phyloP scores from a whole-genome alignment of 257 asterid genomes.

The Solanum rostratum region DNA sequence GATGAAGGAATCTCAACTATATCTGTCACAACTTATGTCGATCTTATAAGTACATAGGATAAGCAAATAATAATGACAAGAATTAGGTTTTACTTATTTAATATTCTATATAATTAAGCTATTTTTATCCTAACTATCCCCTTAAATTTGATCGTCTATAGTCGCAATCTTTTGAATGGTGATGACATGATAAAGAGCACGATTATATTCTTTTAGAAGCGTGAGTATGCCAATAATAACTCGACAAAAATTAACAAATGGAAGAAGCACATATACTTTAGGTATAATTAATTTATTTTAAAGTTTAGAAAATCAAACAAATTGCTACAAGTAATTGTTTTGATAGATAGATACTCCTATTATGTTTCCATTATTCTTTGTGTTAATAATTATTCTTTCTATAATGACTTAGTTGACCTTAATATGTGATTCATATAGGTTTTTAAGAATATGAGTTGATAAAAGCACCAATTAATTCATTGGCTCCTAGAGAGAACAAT shows the following conservation, averaged over 20 bases:
- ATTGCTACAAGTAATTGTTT: not conserved
- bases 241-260: not conserved
- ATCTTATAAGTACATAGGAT: not conserved
- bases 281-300: not conserved
- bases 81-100: not conserved
- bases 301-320: not conserved
- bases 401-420: not conserved
- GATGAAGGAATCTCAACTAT: not conserved
- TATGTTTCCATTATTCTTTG: not conserved
- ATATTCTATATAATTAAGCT: not conserved
- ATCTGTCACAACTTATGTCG: not conserved
- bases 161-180: not conserved
- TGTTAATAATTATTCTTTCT: not conserved
- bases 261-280: not conserved
- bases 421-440: not conserved
- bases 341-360: not conserved
- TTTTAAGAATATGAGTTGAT: not conserved
- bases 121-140: not conserved
- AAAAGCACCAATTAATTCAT: not conserved
- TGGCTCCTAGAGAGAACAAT: not conserved
- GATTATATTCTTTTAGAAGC: not conserved
- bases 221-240: not conserved
- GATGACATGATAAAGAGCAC: not conserved
- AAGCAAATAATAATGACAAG: too few relatives aligned
- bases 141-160: not conserved